phyloP scores from a whole-genome alignment of 2,329 filamentous ascomycete species.

The Microcyclosporella mali region DNA sequence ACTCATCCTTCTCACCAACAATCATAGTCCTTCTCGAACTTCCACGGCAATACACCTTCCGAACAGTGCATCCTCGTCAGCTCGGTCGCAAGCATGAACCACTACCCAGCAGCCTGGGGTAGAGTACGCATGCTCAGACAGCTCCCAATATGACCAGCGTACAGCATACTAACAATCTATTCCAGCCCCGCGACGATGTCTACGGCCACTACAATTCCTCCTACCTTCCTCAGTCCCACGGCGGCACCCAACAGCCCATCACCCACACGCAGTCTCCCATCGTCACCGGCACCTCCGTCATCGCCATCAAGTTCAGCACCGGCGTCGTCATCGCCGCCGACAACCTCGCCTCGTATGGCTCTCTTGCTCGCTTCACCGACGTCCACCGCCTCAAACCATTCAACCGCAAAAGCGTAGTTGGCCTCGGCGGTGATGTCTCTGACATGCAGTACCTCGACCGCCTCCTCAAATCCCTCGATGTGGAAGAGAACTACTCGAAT shows the following conservation, averaged over 20 bases:
- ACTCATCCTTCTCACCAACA: too few species aligned
- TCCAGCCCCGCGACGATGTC: conserved; percentile 89
- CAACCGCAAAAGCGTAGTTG: conserved; percentile 74
- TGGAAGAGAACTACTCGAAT: conserved; percentile 76
- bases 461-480: conserved; percentile 77
- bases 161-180: conserved; percentile 32
- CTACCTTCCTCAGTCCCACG: conserved; percentile 63
- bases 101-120: conserved; percentile 60
- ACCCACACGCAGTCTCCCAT: conserved; percentile 87
- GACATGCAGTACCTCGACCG: conserved; percentile 99
- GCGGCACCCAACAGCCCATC: conserved; percentile 49
- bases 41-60: background rate
- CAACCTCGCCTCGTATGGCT: conserved; percentile 96
- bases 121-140: conserved; percentile 44
- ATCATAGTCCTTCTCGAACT: background rate
- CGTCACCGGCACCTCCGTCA: conserved; percentile 92
- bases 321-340: conserved; percentile 96
- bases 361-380: conserved; percentile 87
- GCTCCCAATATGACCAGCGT: conserved; percentile 24
- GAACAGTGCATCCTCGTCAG: background rate
- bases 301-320: conserved; percentile 92
- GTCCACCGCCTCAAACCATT: conserved; percentile 92
- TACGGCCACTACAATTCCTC: conserved; percentile 90
- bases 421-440: conserved; percentile 93
- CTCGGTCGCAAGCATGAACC: conserved; percentile 50